phyloP scores from a whole-genome alignment of 2,329 filamentous ascomycete genomes.

The Arthrobotrys sphaeroides region DNA sequence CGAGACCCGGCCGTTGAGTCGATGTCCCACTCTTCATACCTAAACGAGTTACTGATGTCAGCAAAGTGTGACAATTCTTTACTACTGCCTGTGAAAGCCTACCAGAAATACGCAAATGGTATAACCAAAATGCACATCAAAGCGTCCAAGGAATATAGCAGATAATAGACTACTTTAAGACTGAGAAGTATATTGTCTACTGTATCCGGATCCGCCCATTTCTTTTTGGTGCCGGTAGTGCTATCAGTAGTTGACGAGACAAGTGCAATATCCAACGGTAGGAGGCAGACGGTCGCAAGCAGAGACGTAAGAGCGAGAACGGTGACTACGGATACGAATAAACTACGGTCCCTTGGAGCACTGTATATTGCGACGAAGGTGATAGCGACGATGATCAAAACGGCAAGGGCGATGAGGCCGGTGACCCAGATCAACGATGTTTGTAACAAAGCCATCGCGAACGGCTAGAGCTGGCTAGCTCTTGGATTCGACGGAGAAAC shows the following conservation, averaged over 20 bases:
- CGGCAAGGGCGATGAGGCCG: constrained; percentile 81
- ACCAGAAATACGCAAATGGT: constrained; percentile 95
- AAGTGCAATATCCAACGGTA: constrained; percentile 94
- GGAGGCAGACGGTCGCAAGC: constrained; percentile 87
- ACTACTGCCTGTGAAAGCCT: neutral
- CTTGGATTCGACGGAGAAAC: neutral
- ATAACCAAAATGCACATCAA: constrained; percentile 87
- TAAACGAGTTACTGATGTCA: constrained; percentile 8
- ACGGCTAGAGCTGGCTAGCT: constrained; percentile 51
- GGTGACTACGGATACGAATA: constrained; percentile 81
- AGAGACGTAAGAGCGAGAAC: constrained; percentile 87
- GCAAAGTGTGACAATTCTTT: neutral
- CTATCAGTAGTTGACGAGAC: constrained; percentile 86
- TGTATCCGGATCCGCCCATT: constrained; percentile 87
- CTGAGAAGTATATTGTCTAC: constrained; percentile 81
- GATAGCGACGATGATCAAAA: constrained; percentile 79
- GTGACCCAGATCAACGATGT: constrained; percentile 93
- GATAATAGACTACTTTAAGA: constrained; percentile 89
- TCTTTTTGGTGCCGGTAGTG: constrained; percentile 82
- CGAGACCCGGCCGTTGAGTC: constrained; percentile 75
- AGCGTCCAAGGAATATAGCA: constrained; percentile 89
- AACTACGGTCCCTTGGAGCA: constrained; percentile 83
- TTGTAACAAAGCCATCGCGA: constrained; percentile 75
- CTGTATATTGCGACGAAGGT: constrained; percentile 85
- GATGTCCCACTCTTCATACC: constrained; percentile 88